phyloP scores from a whole-genome alignment of 306 rosid species.

The Corylus avellana region DNA sequence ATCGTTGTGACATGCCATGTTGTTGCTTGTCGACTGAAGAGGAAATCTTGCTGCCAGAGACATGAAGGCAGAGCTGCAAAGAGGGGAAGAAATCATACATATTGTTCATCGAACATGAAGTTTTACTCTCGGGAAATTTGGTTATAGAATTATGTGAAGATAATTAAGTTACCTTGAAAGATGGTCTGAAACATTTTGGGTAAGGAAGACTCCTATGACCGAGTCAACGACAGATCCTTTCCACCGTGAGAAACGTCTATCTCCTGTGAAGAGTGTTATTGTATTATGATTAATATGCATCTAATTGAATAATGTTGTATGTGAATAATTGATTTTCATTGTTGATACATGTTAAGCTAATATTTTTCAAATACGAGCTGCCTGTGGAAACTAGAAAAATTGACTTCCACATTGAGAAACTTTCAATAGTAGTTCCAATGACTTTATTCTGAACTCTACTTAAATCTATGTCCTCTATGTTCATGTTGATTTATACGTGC shows the following conservation, averaged over 20 bases:
- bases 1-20: conserved; percentile 34
- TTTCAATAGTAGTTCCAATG: background rate
- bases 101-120: conserved; percentile 17
- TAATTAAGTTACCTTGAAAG: conserved; percentile 72
- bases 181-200: conserved; percentile 97
- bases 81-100: conserved; percentile 24
- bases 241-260: conserved; percentile 91
- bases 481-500: background rate
- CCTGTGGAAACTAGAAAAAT: background rate
- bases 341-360: background rate
- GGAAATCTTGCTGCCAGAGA: conserved; percentile 86
- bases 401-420: background rate
- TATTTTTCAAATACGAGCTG: background rate
- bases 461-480: background rate
- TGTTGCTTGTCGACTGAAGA: conserved; percentile 38
- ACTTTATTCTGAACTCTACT: background rate
- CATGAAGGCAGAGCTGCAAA: conserved; percentile 97
- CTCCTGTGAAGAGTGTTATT: conserved; percentile 59
- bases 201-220: conserved; percentile 88
- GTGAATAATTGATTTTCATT: conserved; percentile 17
- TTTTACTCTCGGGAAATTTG: conserved; percentile 20
- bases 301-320: conserved; percentile 17
- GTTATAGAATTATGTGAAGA: conserved; percentile 10
- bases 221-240: conserved; percentile 99
- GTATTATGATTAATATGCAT: conserved; percentile 23